Percentiles rank a stretch among this genome's conserved stretches.
These are phyloP conservation scores for Parasitella parasitica DNA, from an alignment of 371 early-diverging fungal genomes.

Conservation along the genomic window DNA sequence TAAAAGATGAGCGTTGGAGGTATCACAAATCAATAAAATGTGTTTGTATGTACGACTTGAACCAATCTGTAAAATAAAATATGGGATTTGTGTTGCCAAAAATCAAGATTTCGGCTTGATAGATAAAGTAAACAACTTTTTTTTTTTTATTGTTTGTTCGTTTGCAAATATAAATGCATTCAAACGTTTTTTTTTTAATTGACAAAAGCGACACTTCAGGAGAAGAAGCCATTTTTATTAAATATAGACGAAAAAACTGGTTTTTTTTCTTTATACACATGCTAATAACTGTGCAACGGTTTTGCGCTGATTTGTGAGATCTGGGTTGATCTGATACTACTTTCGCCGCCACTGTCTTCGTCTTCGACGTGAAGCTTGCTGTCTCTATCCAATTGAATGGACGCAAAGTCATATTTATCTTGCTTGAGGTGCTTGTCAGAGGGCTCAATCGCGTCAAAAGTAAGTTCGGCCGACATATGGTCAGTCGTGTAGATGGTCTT, in stretches of 20 bases:
- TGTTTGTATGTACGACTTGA: too few relatives aligned
- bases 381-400: constrained; percentile 16
- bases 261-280: neutral
- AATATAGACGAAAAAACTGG: neutral
- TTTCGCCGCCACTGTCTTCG: constrained; percentile 9
- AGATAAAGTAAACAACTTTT: too few relatives aligned
- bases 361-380: constrained; percentile 11
- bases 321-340: constrained; percentile 25
- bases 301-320: constrained; percentile 27
- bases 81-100: too few relatives aligned
- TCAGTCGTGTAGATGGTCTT: constrained; percentile 15
- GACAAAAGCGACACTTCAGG: neutral
- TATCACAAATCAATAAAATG: too few relatives aligned
- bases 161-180: too few relatives aligned
- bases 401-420: constrained; percentile 14
- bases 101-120: too few relatives aligned
- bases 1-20: too few relatives aligned
- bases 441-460: constrained; percentile 15
- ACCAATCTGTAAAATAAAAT: too few relatives aligned
- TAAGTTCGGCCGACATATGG: constrained; percentile 22
- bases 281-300: constrained; percentile 16
- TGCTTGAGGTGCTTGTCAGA: neutral
- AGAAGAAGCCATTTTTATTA: neutral
- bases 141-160: too few relatives aligned
- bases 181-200: neutral